Base-by-base conservation (phyloP, 495 filamentous ascomycete species). In the Penicilliopsis zonata region DNA sequence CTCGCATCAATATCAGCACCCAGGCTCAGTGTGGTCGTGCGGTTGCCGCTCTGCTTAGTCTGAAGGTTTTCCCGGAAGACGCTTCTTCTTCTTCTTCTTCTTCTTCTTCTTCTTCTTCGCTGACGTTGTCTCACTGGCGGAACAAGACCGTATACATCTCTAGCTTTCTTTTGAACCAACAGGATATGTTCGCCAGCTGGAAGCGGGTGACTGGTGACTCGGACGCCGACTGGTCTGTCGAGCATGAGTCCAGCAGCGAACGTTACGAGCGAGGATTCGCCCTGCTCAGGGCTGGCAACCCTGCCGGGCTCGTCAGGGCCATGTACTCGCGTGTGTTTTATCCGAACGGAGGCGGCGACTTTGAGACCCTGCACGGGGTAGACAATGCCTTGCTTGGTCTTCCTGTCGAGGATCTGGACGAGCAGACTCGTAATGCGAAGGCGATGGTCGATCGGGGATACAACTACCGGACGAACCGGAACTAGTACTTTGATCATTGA, bases 381-480 rank as follows among this genome's bases (percentile, higher is more conserved):
- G 47, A 49, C 6, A 80, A 80, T 38, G 52, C 47, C 4, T 21
- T 59, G 25, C 49, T 81, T 17, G 72, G 63, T 0, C 42, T 80
- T 34, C 59, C 67, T n/a, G 49, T 57, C 41, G 76, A 80, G 52
- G 62, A 74, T 38, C 34, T 80, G 36, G 74, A 78, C 46, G 70
- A 70, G 40, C 45, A 43, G 5, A 76, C 70, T 0, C 57, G 44
- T 47, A 15, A 31, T n/a, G 55, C 52, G 5, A 37, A 17, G 5
- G 28, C 16, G 10, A 30, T 30, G 28, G 28, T 30, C 5, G 14
- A 30, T 9, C 9, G 12, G 5, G 26, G 16, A 25, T 34, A 23
- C 21, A n/a, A 37, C 35, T 37, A 30, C 29, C 4, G 22, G 19
- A 33, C 3, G 22, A 24, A 33, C 29, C 35, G 35, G 35, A 22